Evolutionary conservation across 768 basidiomycete genomes (phyloP), one percentile per base, ranked within the genome.

Genomic region (Exsudoporus frostii): DNA sequence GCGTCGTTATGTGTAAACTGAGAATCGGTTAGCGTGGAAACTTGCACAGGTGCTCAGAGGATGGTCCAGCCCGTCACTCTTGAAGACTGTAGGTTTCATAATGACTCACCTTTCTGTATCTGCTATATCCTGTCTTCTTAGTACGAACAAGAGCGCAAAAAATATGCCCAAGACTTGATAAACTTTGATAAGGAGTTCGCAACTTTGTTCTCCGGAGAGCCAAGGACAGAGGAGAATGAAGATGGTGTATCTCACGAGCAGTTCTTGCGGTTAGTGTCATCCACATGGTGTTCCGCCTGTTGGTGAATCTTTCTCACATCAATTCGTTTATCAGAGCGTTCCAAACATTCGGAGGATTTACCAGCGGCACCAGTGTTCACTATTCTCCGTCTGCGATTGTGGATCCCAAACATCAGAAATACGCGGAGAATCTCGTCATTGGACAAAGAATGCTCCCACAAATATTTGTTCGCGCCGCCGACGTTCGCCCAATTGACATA

Each of bases 141-240:
- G 86, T 88, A 89, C 63, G 84, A 88, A 65, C 54, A 71, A 25
- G 89, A 92, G 61, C 76, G 89, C 25, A 76, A 79, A 46, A 79
- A 79, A 58, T 86, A 81, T 53, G 88, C 89, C 0, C 78, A 85
- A 67, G 86, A 88, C 52, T 74, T 92, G 53, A 90, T 90, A 53
- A 59, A 78, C 45, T 89, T 87, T 60, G 88, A 90, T 64, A 81
- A 79, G 58, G 63, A 84, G 53, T 86, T 83, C 55, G 76, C 85
- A 8, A 73, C 74, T 14, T 70, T 88, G n/a, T 88, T 87, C 65
- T 88, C 86, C 20, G 80, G 80, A 36, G 85, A 85, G 64, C 83
- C 86, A 5, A 73, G 75, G 30, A 82, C 81, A 5, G 68, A 71
- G 32, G 66, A 66, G 17, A 68, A 75, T 44, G 63, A 58, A 47